Evolutionary conservation across 805 yeast genomes (phyloP).

Genomic region (Saccharomycopsis fibuligera): DNA sequence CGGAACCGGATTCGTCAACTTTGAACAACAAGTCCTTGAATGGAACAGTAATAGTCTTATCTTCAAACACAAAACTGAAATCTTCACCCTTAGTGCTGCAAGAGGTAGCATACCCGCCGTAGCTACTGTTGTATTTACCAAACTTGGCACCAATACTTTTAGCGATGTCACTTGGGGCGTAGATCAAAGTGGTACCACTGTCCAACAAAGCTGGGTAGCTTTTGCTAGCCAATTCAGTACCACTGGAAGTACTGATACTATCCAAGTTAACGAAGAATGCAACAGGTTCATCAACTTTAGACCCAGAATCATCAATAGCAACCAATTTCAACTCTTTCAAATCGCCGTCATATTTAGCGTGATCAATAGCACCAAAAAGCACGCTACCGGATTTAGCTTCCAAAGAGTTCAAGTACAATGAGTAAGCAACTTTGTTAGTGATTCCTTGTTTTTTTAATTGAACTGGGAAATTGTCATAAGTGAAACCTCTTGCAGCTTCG

Average conservation of each 20-base stretch:
- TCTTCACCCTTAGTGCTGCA: constrained; percentile 10
- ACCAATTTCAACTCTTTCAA: constrained; percentile 46
- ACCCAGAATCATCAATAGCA: constrained; percentile 31
- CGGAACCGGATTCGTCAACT: constrained; percentile 18
- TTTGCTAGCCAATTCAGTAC: constrained; percentile 20
- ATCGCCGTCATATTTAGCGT: constrained; percentile 53
- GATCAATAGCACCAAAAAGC: constrained; percentile 69
- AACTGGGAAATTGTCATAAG: constrained; percentile 50
- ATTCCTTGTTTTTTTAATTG: constrained; percentile 52
- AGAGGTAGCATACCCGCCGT: constrained; percentile 1
- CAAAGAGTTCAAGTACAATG: constrained; percentile 49
- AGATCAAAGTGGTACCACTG: constrained; percentile 47
- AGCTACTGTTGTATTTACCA: constrained; percentile 4
- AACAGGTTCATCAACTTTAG: constrained; percentile 39
- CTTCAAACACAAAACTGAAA: constrained; percentile 10
- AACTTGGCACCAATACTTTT: constrained; percentile 19
- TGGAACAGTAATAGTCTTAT: constrained; percentile 10
- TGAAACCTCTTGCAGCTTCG: constrained; percentile 39
- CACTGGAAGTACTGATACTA: constrained; percentile 23
- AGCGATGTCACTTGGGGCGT: constrained; percentile 36
- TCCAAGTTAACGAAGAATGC: constrained; percentile 36
- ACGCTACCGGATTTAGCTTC: constrained; percentile 44
- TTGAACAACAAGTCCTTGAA: constrained; percentile 29
- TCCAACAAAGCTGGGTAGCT: constrained; percentile 40
- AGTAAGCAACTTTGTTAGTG: constrained; percentile 50